Conservation (phyloP, 2,329 filamentous ascomycete genomes). For the Aureobasidium sp. region DNA sequence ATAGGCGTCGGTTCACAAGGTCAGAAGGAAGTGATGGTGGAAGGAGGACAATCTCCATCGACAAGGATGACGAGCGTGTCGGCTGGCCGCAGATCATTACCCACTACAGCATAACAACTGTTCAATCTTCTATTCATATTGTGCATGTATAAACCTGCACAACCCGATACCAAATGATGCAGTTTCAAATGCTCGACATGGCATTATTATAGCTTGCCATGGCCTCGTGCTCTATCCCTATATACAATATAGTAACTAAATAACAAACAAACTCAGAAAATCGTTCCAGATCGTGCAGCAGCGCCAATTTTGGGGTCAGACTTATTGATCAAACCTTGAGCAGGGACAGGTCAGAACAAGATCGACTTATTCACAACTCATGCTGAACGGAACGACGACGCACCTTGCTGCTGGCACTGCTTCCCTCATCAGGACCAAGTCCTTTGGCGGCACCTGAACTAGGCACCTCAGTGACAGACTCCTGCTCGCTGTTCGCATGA, state of each 20-base stretch:
- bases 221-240: background rate
- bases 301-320: background rate
- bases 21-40: too few species aligned
- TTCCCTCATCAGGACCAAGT: constrained; percentile 4
- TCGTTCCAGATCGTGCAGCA: background rate
- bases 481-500: background rate
- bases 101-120: background rate
- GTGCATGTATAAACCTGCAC: background rate
- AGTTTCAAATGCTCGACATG: background rate
- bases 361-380: background rate
- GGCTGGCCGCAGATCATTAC: background rate
- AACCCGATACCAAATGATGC: background rate
- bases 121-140: background rate
- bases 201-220: background rate
- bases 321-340: background rate
- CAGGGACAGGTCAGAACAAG: constrained; percentile 1
- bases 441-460: background rate
- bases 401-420: constrained; percentile 9
- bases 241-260: background rate
- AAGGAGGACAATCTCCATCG: background rate
- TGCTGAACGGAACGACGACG: constrained; percentile 8
- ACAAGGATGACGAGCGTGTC: background rate
- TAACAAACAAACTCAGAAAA: background rate
- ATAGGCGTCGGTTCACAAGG: too few species aligned
- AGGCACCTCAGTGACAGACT: constrained; percentile 2